Conservation (phyloP, 176 grass and related monocot species). For the Lolium multiflorum region DNA sequence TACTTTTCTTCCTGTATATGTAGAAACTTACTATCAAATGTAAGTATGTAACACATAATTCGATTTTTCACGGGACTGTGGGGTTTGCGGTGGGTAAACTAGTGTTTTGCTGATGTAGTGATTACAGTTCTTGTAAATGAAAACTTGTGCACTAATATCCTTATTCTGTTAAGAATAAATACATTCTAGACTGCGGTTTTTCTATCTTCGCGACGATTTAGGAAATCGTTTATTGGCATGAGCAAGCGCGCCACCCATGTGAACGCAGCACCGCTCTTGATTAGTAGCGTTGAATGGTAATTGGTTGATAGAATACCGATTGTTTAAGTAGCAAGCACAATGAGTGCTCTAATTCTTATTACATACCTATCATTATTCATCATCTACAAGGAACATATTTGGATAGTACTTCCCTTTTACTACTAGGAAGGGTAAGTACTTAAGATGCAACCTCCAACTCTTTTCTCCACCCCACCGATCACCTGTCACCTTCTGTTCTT, state of each 20-base stretch:
- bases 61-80: background rate
- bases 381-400: background rate
- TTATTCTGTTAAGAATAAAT: too few relatives aligned
- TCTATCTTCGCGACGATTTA: background rate
- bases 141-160: background rate
- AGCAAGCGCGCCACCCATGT: background rate
- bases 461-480: background rate
- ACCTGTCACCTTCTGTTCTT: background rate
- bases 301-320: background rate
- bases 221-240: background rate
- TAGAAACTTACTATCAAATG: too few relatives aligned
- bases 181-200: background rate
- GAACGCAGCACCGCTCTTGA: conserved; percentile 1
- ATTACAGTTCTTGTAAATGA: too few relatives aligned
- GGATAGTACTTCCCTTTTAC: background rate
- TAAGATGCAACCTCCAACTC: background rate
- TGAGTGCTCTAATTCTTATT: background rate
- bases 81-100: background rate
- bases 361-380: background rate
- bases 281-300: background rate
- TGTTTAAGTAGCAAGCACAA: background rate
- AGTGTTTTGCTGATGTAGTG: too few relatives aligned
- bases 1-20: background rate
- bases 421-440: background rate
- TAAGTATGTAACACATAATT: background rate